Evolutionary conservation across 495 filamentous ascomycete genomes (phyloP).

Genomic region (Hyaloscypha bicolor): DNA sequence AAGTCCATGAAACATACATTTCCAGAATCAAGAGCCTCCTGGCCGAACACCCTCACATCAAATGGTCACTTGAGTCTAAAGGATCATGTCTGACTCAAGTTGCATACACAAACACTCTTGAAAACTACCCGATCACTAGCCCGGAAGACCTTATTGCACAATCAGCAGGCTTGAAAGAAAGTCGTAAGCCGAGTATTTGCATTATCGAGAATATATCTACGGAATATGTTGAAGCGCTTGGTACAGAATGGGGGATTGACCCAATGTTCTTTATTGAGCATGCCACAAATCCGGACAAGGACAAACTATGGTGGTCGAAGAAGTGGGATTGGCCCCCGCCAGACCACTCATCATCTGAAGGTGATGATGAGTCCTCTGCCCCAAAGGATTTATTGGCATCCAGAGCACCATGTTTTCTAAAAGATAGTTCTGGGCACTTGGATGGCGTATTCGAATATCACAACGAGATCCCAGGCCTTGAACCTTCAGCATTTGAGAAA

Average conservation of each 20-base stretch:
- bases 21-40: no score
- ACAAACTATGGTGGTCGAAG: neutral
- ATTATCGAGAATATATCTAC: neutral
- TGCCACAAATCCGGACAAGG: neutral
- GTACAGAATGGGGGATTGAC: neutral
- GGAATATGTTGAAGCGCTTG: neutral
- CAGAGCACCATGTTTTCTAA: neutral
- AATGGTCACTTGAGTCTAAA: no score
- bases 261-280: neutral
- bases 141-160: no score
- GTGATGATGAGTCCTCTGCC: no score
- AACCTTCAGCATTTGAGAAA: neutral
- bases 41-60: no score
- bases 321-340: no score
- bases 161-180: no score
- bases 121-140: no score
- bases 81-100: no score
- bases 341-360: no score
- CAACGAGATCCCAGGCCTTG: neutral
- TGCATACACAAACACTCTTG: no score
- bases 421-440: neutral
- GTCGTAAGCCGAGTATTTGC: neutral
- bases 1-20: no score
- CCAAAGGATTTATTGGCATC: neutral
- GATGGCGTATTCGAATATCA: slow-evolving; percentile 4